Evolutionary conservation across 805 yeast genomes (phyloP).

Genomic region (Saturnispora ahearnii): DNA sequence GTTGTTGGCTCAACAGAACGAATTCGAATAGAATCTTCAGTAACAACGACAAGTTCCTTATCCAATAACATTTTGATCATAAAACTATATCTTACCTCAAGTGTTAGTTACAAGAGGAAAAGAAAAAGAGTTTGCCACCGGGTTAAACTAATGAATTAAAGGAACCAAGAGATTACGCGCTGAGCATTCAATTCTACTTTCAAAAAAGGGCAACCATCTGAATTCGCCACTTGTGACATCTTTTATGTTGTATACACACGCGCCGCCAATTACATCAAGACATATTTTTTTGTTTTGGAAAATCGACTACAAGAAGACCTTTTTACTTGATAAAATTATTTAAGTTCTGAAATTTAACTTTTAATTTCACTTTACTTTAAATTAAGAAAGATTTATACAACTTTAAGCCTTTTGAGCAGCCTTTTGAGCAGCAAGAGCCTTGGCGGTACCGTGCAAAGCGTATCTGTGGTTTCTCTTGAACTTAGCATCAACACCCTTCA

Average conservation of each 20-base stretch:
- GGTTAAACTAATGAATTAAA: no score
- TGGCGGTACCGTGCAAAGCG: constrained; percentile 97
- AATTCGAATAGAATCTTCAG: neutral
- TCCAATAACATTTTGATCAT: neutral
- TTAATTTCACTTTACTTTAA: neutral
- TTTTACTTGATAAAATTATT: neutral
- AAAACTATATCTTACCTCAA: no score
- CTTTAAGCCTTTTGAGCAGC: constrained; percentile 28
- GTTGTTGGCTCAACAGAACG: neutral
- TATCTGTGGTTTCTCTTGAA: constrained; percentile 99
- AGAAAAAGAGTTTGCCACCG: no score
- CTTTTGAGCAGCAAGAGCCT: constrained; percentile 67
- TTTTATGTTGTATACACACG: no score
- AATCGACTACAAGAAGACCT: no score
- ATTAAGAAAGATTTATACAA: constrained; percentile 3
- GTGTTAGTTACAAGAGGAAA: no score
- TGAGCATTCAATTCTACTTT: no score
- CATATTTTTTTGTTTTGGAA: no score
- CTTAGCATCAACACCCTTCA: constrained; percentile 98
- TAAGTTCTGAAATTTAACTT: neutral
- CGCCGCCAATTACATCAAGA: no score
- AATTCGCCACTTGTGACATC: no score
- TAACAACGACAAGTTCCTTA: neutral
- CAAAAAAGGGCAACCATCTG: no score
- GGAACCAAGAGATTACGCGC: no score